These are phyloP conservation scores for Fusarium goolgardi DNA, from an alignment of 2,329 filamentous ascomycete genomes.

Conservation along the genomic window DNA sequence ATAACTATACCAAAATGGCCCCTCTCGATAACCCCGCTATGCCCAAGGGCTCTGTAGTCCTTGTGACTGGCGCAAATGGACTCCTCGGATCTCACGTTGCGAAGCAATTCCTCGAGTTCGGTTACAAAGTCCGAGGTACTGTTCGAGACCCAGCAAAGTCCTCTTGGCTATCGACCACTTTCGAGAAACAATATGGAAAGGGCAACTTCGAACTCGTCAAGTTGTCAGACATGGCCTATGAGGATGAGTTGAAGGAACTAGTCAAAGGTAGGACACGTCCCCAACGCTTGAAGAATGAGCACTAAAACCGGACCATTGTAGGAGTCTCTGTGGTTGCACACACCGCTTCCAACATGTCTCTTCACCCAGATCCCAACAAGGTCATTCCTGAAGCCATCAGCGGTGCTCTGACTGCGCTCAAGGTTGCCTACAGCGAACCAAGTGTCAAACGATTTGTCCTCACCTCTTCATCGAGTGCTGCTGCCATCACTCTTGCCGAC, in stretches of 20 bases:
- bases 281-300: rapidly evolving
- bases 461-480: conserved; percentile 33
- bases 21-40: conserved; percentile 36
- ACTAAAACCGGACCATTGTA: not conserved
- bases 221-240: conserved; percentile 51
- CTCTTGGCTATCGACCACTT: conserved; percentile 48
- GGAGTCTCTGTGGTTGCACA: conserved; percentile 52
- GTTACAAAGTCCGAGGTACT: conserved; percentile 60
- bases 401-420: conserved; percentile 48
- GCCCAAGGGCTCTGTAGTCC: conserved; percentile 49
- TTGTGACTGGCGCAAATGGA: conserved; percentile 58
- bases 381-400: conserved; percentile 53
- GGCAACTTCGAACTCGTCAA: conserved; percentile 51
- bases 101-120: conserved; percentile 53
- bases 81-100: conserved; percentile 56
- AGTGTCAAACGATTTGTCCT: conserved; percentile 55
- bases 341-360: conserved; percentile 51
- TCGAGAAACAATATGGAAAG: conserved; percentile 50
- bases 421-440: conserved; percentile 50
- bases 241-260: conserved; percentile 44
- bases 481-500: not conserved
- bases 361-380: conserved; percentile 53
- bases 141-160: conserved; percentile 52
- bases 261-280: conserved; percentile 37
- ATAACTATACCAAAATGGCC: conserved; percentile 9